Evolutionary conservation across 495 filamentous ascomycete species (phyloP).

Genomic region (Neohortaea acidophila): DNA sequence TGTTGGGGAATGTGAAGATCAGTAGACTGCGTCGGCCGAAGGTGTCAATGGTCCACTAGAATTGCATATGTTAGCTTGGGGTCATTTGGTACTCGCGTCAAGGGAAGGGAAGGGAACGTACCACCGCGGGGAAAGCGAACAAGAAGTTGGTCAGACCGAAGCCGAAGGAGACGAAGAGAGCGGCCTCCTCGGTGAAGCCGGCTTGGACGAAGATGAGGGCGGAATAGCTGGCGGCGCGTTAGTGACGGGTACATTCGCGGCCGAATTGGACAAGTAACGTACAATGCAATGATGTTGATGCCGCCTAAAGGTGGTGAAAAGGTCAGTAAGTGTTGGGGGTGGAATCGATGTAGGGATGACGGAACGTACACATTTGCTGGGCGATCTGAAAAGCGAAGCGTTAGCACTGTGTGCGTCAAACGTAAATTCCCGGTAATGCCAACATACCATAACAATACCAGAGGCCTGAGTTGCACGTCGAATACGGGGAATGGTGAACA

Average conservation of each 20-base stretch:
- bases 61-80: too few species aligned
- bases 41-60: conserved; percentile 67
- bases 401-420: too few species aligned
- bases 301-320: too few species aligned
- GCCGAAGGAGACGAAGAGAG: conserved; percentile 60
- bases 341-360: too few species aligned
- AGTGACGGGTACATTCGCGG: not conserved
- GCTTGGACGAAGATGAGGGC: conserved; percentile 56
- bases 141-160: conserved; percentile 66
- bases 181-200: conserved; percentile 39
- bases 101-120: too few species aligned
- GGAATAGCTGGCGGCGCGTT: conserved; percentile 71
- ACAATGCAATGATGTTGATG: conserved; percentile 18
- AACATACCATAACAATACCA: conserved; percentile 52
- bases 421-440: too few species aligned
- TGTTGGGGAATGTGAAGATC: conserved; percentile 73
- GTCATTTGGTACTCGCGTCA: too few species aligned
- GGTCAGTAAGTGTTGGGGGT: too few species aligned
- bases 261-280: not conserved
- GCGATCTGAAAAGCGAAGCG: too few species aligned
- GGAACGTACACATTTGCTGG: conserved; percentile 82
- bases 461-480: conserved; percentile 52
- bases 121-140: conserved; percentile 71
- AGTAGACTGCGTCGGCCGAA: conserved; percentile 61
- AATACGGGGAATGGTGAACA: conserved; percentile 53